Conservation (phyloP, 805 yeast species). For the Metschnikowia lochheadii region DNA sequence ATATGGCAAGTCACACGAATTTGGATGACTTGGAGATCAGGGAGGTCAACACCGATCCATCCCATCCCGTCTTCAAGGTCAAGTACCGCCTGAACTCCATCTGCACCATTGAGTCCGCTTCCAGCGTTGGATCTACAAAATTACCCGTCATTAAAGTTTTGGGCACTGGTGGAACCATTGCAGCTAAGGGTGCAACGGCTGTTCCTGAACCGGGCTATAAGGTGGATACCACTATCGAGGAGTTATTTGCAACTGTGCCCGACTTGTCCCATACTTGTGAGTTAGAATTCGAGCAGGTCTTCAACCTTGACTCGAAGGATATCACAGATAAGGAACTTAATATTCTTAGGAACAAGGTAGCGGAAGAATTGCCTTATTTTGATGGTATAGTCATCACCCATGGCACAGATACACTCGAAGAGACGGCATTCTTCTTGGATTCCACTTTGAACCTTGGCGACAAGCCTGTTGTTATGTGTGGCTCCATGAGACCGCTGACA, state of each 20-base stretch:
- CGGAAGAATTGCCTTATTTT: conserved; percentile 40
- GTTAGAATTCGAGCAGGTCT: conserved; percentile 58
- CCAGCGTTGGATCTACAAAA: conserved; percentile 14
- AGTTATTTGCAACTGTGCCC: conserved; percentile 46
- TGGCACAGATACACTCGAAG: conserved; percentile 70
- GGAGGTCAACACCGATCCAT: conserved; percentile 23
- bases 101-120: conserved; percentile 17
- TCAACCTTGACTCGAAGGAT: conserved; percentile 60
- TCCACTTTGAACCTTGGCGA: conserved; percentile 33
- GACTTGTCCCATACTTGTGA: conserved; percentile 51
- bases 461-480: conserved; percentile 64
- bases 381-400: conserved; percentile 66
- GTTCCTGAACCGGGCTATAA: conserved; percentile 53
- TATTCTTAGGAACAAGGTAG: conserved; percentile 43
- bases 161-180: conserved; percentile 61
- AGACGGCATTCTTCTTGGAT: conserved; percentile 62
- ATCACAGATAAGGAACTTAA: conserved; percentile 45
- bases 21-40: conserved; percentile 17
- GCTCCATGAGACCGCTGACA: conserved; percentile 72
- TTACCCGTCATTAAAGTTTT: conserved; percentile 43
- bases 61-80: conserved; percentile 33
- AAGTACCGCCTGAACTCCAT: conserved; percentile 34
- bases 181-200: conserved; percentile 46
- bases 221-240: conserved; percentile 43
- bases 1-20: conserved; percentile 1